Percentiles rank a stretch among this genome's conserved stretches.
Evolutionary conservation across 805 yeast species (phyloP).

Genomic region (Naumovozyma castellii): DNA sequence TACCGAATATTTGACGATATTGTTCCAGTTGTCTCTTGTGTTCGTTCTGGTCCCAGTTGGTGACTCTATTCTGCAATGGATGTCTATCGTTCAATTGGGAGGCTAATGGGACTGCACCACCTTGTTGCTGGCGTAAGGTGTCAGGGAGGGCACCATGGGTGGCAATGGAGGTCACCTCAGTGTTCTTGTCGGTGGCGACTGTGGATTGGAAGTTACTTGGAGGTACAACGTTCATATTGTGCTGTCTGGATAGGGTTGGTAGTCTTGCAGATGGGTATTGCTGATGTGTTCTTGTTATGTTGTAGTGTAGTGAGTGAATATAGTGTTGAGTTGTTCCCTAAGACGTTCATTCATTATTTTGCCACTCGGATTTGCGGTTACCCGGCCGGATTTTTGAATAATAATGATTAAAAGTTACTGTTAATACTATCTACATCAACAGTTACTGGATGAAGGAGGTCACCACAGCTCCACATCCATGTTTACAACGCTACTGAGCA

Average conservation of each 20-base stretch:
- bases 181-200: slow-evolving; percentile 44
- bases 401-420: no score
- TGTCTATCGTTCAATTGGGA: slow-evolving; percentile 69
- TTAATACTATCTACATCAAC: no score
- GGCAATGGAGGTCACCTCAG: slow-evolving; percentile 55
- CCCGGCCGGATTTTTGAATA: neutral
- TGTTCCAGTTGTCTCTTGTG: slow-evolving; percentile 61
- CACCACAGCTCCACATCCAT: no score
- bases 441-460: no score
- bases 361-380: neutral
- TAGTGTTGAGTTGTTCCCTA: neutral
- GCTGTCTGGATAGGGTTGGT: neutral
- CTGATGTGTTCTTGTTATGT: no score
- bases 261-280: neutral
- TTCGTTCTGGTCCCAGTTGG: slow-evolving; percentile 74
- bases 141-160: slow-evolving; percentile 45
- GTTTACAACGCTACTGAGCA: neutral
- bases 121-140: slow-evolving; percentile 53
- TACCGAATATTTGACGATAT: slow-evolving; percentile 76
- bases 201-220: slow-evolving; percentile 35
- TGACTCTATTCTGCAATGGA: slow-evolving; percentile 71
- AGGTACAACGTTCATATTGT: slow-evolving; percentile 45
- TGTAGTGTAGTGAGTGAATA: no score
- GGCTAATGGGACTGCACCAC: slow-evolving; percentile 43
- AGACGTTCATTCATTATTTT: no score